Base-by-base conservation (phyloP, 139 green algal species). In the Desmodesmus armatus region DNA sequence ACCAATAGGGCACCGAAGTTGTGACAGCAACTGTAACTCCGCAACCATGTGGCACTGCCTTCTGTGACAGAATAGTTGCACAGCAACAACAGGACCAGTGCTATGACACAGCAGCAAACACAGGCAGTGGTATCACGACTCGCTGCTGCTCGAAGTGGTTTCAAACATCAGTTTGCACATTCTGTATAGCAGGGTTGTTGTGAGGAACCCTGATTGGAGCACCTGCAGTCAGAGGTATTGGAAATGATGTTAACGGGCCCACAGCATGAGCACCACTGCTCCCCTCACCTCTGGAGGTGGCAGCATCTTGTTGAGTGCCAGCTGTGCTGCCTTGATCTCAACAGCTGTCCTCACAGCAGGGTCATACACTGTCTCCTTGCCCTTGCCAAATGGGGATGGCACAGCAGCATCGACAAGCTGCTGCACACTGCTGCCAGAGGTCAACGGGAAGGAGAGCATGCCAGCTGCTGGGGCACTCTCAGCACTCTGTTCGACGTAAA, bases 241-340 rank as follows among this genome's bases (percentile, higher is more conserved):
- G n/a, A n/a, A n/a, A n/a, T 55, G 47, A 13, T 55, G 47, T 55
- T 13, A 9, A 55, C 13, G 9, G 47, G 47, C 47, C 9, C 13
- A 55, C 47, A 55, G 47, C 47, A 23, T 55, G 13, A 31, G 53
- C 53, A n/a, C n/a, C n/a, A n/a, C n/a, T n/a, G n/a, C n/a, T n/a
- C 53, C 53, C 53, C 53, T 63, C 53, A 63, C 53, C 53, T 63
- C 53, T 25, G 6, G 53, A 31, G 53, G 53, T 63, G 53, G 53
- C 53, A 63, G 53, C 13, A 21, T 23, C 53, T 63, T 63, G 53
- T 63, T 63, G 53, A 63, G 53, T 63, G 53, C 53, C 53, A 63
- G 53, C 53, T 63, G 53, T 63, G 53, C 53, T 63, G 13, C 53
- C 53, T 63, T 63, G 53, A 63, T 63, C 53, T 63, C 53, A 63